Evolutionary conservation across 2,329 filamentous ascomycete species (phyloP), one percentile per base, ranked within the genome.

Genomic region (Sclerotinia spermophila): DNA sequence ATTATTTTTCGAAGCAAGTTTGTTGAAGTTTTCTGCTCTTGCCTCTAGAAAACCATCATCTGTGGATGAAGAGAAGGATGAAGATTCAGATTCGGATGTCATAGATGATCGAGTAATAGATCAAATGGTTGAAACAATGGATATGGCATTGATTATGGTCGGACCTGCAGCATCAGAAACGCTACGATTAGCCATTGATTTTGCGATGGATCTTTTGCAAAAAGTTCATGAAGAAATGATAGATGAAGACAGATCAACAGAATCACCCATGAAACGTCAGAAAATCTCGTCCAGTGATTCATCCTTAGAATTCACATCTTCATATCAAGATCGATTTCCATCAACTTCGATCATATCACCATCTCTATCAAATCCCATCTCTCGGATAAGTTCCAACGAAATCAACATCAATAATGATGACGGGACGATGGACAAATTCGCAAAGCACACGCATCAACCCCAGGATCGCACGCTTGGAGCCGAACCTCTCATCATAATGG

Each of bases 1-100:
- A 73, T 80, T 94, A 7, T 94, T 92, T 77, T 89, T 90, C 0
- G 90, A 94, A 69, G 87, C 90, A 1, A 86, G 87, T 69, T 84
- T 95, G 17, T 83, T 92, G 76, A 86, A 86, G 74, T 90, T 89
- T 33, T 82, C 83, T 73, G 74, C 71, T 73, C 38, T 77, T 11
- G 60, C 81, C 15, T 70, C 73, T 81, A 30, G 75, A 71, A 70
- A 74, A 10, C 2, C 19, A 65, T 72, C 38, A 73, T 73, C 70
- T 48, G 10, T 24, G 65, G 67, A 48, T 58, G 58, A 40, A 2
- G 21, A 62, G 8, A 10, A 21, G 27, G 17, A 27, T 8, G 8
- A 24, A 13, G 19, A 19, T 45, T 10, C 27, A 44, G n/a, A 30
- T 24, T 65, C n/a, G 8, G 42, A 62, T 17, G 2, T 33, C 40